Base-by-base conservation (phyloP, 2,329 filamentous ascomycete species). In the Colletotrichum noveboracense region DNA sequence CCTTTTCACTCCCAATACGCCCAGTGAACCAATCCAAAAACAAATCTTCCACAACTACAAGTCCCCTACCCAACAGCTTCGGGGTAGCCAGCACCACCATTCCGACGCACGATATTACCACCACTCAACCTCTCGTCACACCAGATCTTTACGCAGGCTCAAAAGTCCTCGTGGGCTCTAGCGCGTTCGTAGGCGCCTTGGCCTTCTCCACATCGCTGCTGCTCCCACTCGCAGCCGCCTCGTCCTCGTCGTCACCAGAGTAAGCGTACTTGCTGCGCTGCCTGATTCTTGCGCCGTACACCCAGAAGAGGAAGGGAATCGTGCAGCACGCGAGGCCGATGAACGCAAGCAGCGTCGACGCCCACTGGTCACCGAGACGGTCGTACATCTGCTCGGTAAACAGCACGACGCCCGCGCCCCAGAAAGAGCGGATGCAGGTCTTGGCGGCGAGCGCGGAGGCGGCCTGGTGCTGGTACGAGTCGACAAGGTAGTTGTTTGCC, bases 251-350 rank as follows among this genome's bases (percentile, higher is more conserved):
- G 6, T 91, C 90, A 2, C 89, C 90, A n/a, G 84, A 86, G 77
- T 95, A 97, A 0, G 95, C 95, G 81, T 92, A 97, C 83, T 91
- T 93, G 80, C 92, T 94, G 74, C 89, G 87, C 71, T 86, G 87
- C 7, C 95, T 89, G 78, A 98, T 97, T 7, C 83, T 83, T 18
- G 92, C 94, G 5, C 95, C 95, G 79, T 91, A 95, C 80, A 88
- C 91, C 88, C 94, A 98, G 85, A 98, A 98, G 30, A 95, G 83
- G 82, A 93, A 98, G 0, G 95, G 95, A 78, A 97, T 97, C 1
- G 88, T 91, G 82, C 95, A 97, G 86, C 95, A 97, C 0, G 91
- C 93, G 7, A 97, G 86, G 18, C 90, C 91, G 78, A 97, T 88
- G 79, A 96, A 96, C 0, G 90, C 94, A 10, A 97, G 85, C 12